Evolutionary conservation across 2,329 filamentous ascomycete species (phyloP), one percentile per base, ranked within the genome.

Genomic region (Neopestalotiopsis sp.): DNA sequence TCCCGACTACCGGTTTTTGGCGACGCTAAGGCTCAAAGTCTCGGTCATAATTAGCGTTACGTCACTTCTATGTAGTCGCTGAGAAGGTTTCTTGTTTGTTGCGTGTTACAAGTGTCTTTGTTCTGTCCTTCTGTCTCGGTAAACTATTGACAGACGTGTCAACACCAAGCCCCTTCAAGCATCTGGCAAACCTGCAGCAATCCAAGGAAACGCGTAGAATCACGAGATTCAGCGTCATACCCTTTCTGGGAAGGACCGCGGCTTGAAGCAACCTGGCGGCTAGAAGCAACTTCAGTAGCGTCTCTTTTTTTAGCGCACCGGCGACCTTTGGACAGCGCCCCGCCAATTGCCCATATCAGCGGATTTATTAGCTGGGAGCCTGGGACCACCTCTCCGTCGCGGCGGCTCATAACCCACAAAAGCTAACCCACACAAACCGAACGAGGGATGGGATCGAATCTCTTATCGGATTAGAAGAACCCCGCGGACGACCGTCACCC

Each of bases 1-100:
- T 24, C 38, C 38, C 61, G 61, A 64, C n/a, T 20, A 20, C 61
- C 61, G 61, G 61, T 64, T 64, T 64, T 64, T 38, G 61, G 38
- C 38, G 40, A 40, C 57, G 57, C 57, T 59, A 62, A 34, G 45
- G 17, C 45, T 52, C 59, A 34, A 1, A 62, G 28, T 40, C 32
- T 62, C 30, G n/a, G 30, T 52, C 45, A n/a, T 17, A n/a, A 20
- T n/a, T 62, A 62, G 30, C 32, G 30, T 62, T 62, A 62, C 59
- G 59, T 62, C 59, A 62, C 32, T 34, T 30, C 30, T 62, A 20
- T 30, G 24, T 30, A 24, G 57, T 59, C 24, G 30, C 10, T 13
- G 57, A 59, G 57, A 62, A 17, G 17, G 32, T 38, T 62, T 13
- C 32, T 12, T 30, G n/a, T 14, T 59, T 34, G 24, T 59, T n/a